Conservation (phyloP, 2,329 filamentous ascomycete genomes). For the Hirsutella thompsonii region DNA sequence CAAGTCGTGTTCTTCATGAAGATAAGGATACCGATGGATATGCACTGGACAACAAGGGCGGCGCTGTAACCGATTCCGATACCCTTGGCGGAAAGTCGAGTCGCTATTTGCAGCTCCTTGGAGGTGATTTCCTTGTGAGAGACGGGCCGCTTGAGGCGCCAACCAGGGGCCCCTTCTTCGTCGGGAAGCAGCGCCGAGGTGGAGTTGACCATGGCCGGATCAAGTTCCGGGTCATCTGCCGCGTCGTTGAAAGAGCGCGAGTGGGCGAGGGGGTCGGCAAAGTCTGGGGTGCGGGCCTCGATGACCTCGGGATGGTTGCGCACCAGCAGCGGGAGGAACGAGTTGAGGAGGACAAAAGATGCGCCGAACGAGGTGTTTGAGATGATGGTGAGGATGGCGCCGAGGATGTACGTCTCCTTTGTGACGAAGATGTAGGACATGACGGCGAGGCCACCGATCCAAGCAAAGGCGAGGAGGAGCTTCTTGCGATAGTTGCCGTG, state of each 20-base stretch:
- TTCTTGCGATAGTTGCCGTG: conserved; percentile 88
- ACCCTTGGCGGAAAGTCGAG: conserved; percentile 80
- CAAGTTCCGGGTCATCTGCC: conserved; percentile 14
- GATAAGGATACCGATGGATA: conserved; percentile 67
- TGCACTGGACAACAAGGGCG: conserved; percentile 69
- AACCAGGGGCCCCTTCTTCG: conserved; percentile 9
- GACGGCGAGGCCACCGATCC: conserved; percentile 65
- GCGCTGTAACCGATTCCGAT: conserved; percentile 91
- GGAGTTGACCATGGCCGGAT: conserved; percentile 23
- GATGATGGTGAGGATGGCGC: conserved; percentile 72
- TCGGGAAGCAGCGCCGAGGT: conserved; percentile 33
- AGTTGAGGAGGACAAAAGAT: conserved; percentile 90
- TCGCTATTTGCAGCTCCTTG: conserved; percentile 67
- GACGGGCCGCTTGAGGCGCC: conserved; percentile 22
- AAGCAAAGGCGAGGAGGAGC: conserved; percentile 74
- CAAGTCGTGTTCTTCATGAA: conserved; percentile 65
- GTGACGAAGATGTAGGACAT: conserved; percentile 79
- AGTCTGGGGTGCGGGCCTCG: conserved; percentile 18
- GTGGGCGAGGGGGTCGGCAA: conserved; percentile 18
- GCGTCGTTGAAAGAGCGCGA: conserved; percentile 22
- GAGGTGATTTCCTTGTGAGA: conserved; percentile 41
- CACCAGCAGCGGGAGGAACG: conserved; percentile 83
- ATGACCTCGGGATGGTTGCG: conserved; percentile 58
- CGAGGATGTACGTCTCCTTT: conserved; percentile 65
- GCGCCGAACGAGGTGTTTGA: conserved; percentile 92